A percentile compares a stretch with the other conserved stretches of the same genome.
These are phyloP conservation scores for Cadophora gregata DNA, from an alignment of 2,329 filamentous ascomycete species.

Conservation along the genomic window DNA sequence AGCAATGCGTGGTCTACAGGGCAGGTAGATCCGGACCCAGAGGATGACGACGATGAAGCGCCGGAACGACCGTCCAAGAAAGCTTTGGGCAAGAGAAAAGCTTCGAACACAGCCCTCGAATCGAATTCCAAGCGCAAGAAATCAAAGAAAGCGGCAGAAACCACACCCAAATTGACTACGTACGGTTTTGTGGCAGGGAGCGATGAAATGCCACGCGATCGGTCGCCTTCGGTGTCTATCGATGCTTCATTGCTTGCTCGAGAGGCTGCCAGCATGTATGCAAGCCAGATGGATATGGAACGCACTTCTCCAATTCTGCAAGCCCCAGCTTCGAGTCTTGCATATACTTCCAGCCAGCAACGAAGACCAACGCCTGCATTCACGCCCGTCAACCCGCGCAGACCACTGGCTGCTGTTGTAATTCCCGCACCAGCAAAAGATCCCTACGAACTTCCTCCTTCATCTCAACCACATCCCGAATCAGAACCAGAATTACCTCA, in stretches of 20 bases:
- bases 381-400: constrained; percentile 24
- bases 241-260: background rate
- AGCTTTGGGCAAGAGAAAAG: constrained; percentile 38
- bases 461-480: constrained; percentile 14
- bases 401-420: background rate
- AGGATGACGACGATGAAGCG: constrained; percentile 13
- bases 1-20: background rate
- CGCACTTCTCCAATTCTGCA: background rate
- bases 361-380: constrained; percentile 22
- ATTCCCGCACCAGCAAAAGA: background rate
- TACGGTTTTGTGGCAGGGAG: constrained; percentile 22
- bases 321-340: background rate
- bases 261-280: constrained; percentile 11
- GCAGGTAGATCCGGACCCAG: background rate
- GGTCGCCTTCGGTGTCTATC: background rate
- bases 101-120: constrained; percentile 16
- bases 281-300: background rate
- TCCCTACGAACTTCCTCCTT: constrained; percentile 12
- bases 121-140: constrained; percentile 27
- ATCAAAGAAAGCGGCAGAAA: constrained; percentile 18
- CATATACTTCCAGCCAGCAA: constrained; percentile 20
- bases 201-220: background rate
- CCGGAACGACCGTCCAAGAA: constrained; percentile 34
- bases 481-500: constrained; percentile 16
- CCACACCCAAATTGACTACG: constrained; percentile 21